phyloP scores from a whole-genome alignment of 2,329 filamentous ascomycete genomes.

The Neonectria sp. region DNA sequence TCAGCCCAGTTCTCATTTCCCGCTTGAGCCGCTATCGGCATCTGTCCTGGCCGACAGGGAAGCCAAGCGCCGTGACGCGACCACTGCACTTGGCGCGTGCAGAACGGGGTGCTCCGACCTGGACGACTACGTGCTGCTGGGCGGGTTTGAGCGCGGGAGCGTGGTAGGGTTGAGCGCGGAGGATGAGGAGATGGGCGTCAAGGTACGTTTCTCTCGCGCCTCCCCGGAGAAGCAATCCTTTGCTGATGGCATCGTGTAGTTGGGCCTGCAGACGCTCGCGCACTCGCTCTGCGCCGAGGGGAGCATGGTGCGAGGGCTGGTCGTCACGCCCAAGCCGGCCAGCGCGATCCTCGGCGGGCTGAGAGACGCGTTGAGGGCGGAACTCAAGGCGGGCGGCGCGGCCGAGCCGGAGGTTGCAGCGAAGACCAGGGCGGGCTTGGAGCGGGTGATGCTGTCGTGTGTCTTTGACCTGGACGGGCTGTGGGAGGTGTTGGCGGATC shows the following conservation, averaged over 20 bases:
- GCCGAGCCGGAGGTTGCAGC: constrained; percentile 34
- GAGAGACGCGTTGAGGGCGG: constrained; percentile 56
- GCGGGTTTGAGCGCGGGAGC: constrained; percentile 65
- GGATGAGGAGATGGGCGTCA: constrained; percentile 63
- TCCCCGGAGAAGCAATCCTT: not conserved
- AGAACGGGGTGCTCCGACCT: constrained; percentile 64
- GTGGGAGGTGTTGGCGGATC: constrained; percentile 69
- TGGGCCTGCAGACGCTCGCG: constrained; percentile 66
- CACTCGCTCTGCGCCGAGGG: constrained; percentile 52
- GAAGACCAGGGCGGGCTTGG: constrained; percentile 58
- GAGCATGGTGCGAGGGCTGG: constrained; percentile 51
- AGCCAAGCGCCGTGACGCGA: constrained; percentile 51
- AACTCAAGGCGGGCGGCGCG: constrained; percentile 47
- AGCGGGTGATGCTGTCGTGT: constrained; percentile 67
- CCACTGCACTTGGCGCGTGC: constrained; percentile 50
- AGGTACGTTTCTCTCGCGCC: constrained; percentile 54
- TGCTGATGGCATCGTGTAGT: constrained; percentile 46
- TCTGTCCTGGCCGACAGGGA: constrained; percentile 59
- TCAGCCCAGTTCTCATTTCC: constrained; percentile 64
- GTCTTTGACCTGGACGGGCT: constrained; percentile 73
- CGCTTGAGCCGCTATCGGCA: constrained; percentile 61
- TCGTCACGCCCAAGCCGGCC: constrained; percentile 65
- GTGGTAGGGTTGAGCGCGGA: constrained; percentile 70
- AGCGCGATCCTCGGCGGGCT: constrained; percentile 59
- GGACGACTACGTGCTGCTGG: constrained; percentile 63